A percentile compares a stretch with the other conserved stretches of the same genome.
These are phyloP conservation scores for Endogone sp. DNA, from an alignment of 192 early-diverging fungal genomes.

Conservation along the genomic window DNA sequence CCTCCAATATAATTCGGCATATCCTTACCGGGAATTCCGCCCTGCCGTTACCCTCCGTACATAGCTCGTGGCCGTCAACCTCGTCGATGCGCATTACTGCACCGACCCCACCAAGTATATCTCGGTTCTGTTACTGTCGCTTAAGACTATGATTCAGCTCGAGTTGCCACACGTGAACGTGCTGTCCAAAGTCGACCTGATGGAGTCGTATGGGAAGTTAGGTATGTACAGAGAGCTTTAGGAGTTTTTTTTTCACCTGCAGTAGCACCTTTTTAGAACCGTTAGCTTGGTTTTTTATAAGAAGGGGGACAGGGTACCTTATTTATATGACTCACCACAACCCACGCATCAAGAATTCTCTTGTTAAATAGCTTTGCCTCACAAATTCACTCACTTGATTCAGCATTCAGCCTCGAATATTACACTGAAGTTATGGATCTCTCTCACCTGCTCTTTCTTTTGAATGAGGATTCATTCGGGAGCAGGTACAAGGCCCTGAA, in stretches of 20 bases:
- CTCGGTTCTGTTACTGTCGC: constrained; percentile 81
- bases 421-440: constrained; percentile 95
- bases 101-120: constrained; percentile 91
- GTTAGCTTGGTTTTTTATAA: not conserved
- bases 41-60: too few relatives aligned
- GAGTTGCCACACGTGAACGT: constrained; percentile 97
- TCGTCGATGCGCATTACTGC: constrained; percentile 92
- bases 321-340: not conserved
- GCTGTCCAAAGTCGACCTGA: constrained; percentile 91
- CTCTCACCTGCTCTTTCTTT: constrained; percentile 68
- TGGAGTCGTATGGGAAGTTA: constrained; percentile 73
- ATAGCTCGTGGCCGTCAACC: constrained; percentile 74
- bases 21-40: too few relatives aligned
- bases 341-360: too few relatives aligned
- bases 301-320: not conserved
- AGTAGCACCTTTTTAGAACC: too few relatives aligned
- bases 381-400: not conserved
- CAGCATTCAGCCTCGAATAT: constrained; percentile 87
- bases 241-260: not conserved
- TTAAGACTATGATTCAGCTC: constrained; percentile 91
- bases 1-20: too few relatives aligned
- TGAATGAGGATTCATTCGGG: constrained; percentile 70
- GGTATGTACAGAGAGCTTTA: constrained; percentile 29
- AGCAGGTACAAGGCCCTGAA: constrained; percentile 69
- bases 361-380: too few relatives aligned